Conservation (phyloP, 441 rosid species). For the Adansonia rubrostipa region DNA sequence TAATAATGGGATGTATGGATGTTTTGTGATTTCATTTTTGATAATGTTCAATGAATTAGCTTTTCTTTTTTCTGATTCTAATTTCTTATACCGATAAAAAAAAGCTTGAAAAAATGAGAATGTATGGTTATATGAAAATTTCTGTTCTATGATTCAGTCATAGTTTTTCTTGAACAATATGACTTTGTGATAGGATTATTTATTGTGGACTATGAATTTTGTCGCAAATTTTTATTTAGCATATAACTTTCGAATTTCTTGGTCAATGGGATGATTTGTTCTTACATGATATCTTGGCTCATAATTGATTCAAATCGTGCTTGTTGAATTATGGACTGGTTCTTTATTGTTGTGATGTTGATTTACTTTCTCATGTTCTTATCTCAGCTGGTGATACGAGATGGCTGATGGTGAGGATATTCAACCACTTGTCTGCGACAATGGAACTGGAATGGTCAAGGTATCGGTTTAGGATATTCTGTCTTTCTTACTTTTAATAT, state of each 20-base stretch:
- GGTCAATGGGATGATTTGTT: not conserved
- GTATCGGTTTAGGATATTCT: slow-evolving; percentile 24
- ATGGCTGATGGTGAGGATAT: slow-evolving; percentile 69
- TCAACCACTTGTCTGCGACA: slow-evolving; percentile 65
- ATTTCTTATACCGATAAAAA: not conserved
- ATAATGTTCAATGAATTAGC: not conserved
- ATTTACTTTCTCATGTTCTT: not conserved
- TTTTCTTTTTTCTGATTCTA: not conserved
- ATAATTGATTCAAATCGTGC: not conserved
- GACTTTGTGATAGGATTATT: not conserved
- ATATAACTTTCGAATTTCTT: not conserved
- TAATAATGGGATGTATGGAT: slow-evolving; percentile 5
- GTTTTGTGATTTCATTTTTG: not conserved
- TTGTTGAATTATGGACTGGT: not conserved
- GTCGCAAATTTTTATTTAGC: not conserved
- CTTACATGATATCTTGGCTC: not conserved
- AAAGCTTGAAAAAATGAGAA: not conserved
- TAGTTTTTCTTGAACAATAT: not conserved
- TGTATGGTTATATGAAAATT: not conserved
- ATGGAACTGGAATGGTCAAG: slow-evolving; percentile 74
- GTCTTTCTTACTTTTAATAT: not conserved
- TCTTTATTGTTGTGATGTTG: not conserved
- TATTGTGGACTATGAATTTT: not conserved
- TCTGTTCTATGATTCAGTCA: not conserved
- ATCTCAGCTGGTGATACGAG: slow-evolving; percentile 37